Evolutionary conservation across 2,329 filamentous ascomycete genomes (phyloP), one percentile per base, ranked within the genome.

Genomic region (Cyclaneusma minus): DNA sequence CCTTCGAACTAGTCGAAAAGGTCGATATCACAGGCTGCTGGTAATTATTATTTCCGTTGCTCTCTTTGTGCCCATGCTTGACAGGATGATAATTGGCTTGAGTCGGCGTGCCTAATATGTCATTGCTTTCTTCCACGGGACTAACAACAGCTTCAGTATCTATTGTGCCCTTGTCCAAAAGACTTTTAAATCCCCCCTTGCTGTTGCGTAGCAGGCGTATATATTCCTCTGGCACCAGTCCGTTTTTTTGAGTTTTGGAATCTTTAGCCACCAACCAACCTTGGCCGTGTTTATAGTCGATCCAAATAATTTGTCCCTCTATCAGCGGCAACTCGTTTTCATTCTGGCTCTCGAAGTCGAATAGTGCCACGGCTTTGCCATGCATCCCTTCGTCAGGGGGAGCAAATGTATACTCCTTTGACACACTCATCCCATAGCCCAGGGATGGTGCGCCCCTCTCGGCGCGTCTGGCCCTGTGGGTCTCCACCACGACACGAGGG

Each of bases 191-290:
- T 17, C 84, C 87, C 12, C 85, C 85, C 49, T 94, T 84, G 29
- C 95, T 94, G 44, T 95, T 84, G 24, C 84, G 73, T 33, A 98
- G 63, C 23, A 98, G 60, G 10, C 89, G 74, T 21, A 98, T 89
- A 47, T 95, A 98, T 51, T 91, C 85, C 52, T 98, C 89, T 0
- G 89, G 89, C 2, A 98, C 89, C 18, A 98, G 63, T 1, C 89
- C 89, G 43, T 83, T 92, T 54, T 98, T 89, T 38, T 72, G 83
- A 1, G 84, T 94, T 50, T 83, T 85, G 8, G 87, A 85, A 44
- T 98, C 89, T 54, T 94, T 82, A 4, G 89, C 89, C 13, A 98
- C 89, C 27, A 98, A 64, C 89, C 89, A 98, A 29, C 89, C 89
- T 53, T 95, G 84, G 10, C 87, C 87, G 47, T 95, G 85, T 22